Conservation (phyloP, 2,329 filamentous ascomycete species). For the Ceratocystiopsis sp. region DNA sequence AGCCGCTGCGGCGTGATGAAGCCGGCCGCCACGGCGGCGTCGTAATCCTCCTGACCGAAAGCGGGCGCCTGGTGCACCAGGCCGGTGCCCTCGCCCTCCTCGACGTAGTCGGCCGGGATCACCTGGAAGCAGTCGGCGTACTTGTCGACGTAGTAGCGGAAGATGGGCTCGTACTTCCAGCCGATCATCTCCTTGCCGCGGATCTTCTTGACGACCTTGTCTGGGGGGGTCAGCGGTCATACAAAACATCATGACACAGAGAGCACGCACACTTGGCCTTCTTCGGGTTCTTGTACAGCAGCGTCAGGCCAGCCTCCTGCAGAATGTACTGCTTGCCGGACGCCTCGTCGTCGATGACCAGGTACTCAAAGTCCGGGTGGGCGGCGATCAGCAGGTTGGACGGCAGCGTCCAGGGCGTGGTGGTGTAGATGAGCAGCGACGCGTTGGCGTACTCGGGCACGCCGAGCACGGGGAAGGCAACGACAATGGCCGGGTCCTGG, state of each 20-base stretch:
- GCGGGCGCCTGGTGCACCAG: constrained; percentile 89
- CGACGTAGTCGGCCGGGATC: constrained; percentile 72
- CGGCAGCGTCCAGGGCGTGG: constrained; percentile 65
- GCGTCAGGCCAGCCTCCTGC: constrained; percentile 62
- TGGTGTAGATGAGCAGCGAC: constrained; percentile 71
- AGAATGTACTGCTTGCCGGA: constrained; percentile 74
- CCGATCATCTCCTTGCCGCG: constrained; percentile 73
- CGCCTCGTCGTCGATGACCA: constrained; percentile 70
- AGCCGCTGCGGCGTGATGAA: constrained; percentile 59
- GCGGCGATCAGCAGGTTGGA: constrained; percentile 58
- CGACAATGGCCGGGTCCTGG: constrained; percentile 76
- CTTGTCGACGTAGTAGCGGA: constrained; percentile 76
- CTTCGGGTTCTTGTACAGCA: constrained; percentile 86
- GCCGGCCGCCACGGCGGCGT: constrained; percentile 57
- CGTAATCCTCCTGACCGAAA: constrained; percentile 94
- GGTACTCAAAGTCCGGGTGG: constrained; percentile 62
- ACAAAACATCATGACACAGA: too few relatives aligned
- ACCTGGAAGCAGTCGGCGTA: constrained; percentile 79
- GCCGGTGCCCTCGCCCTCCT: constrained; percentile 76
- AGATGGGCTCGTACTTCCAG: constrained; percentile 78
- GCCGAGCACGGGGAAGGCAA: constrained; percentile 68
- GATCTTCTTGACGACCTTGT: constrained; percentile 63
- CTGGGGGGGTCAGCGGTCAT: too few relatives aligned
- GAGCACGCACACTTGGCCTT: constrained; percentile 54
- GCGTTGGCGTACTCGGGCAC: constrained; percentile 65